Percentiles rank a stretch among this genome's conserved stretches.
phyloP scores from a whole-genome alignment of 805 yeast genomes.

The Metschnikowia continentalis region DNA sequence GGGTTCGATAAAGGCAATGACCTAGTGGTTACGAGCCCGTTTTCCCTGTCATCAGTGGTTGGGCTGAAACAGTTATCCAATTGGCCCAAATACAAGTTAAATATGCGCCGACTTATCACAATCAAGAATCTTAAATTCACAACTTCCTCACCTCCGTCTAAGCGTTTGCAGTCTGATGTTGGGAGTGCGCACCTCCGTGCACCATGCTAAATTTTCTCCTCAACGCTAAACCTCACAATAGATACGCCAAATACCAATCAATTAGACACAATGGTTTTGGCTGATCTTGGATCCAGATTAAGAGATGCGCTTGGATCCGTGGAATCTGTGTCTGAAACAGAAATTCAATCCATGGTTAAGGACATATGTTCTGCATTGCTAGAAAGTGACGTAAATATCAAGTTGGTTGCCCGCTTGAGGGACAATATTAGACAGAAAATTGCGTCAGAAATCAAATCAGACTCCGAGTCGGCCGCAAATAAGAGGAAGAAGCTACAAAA shows the following conservation, averaged over 20 bases:
- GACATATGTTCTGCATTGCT: constrained; percentile 86
- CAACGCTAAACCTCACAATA: neutral
- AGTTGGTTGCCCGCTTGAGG: constrained; percentile 72
- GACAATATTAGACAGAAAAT: constrained; percentile 50
- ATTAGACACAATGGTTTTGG: constrained; percentile 35
- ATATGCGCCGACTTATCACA: too few species aligned
- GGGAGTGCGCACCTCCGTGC: constrained; percentile 1
- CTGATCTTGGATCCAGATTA: constrained; percentile 42
- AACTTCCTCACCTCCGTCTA: neutral
- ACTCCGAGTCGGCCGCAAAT: constrained; percentile 45
- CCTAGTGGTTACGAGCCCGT: too few species aligned
- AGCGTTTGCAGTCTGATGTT: neutral
- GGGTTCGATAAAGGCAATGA: too few species aligned
- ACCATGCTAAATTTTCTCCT: constrained; percentile 3
- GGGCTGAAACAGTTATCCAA: too few species aligned
- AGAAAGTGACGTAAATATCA: constrained; percentile 92
- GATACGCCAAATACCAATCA: neutral
- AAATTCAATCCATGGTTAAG: constrained; percentile 58
- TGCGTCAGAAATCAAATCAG: constrained; percentile 50
- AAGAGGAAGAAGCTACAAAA: constrained; percentile 85
- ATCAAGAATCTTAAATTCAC: too few species aligned
- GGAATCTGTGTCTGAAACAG: constrained; percentile 38
- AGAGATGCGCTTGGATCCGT: constrained; percentile 41
- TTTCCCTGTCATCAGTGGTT: too few species aligned
- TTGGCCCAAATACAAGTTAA: too few species aligned